Evolutionary conservation across 495 filamentous ascomycete genomes (phyloP), one percentile per base, ranked within the genome.

Genomic region (Lasiosphaeria hispida): DNA sequence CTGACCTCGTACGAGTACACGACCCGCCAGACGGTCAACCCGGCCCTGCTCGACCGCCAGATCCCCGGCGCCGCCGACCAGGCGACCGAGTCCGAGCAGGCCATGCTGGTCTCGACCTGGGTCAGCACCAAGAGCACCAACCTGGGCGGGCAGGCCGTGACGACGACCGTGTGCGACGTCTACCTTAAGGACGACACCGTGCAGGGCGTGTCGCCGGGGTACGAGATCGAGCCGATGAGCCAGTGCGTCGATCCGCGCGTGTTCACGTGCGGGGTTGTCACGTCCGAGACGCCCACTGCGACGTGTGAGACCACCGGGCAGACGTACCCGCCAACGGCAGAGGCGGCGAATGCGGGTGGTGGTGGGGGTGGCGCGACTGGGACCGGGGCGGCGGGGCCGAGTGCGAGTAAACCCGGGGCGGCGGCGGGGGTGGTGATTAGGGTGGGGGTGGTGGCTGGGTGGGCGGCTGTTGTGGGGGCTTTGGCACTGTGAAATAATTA

Each of bases 211-310:
- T 5, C 1, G n/a, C 19, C 19, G 36, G 15, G 19, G n/a, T 36
- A n/a, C 17, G 50, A 53, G 37, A 19, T 13, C 10, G 33, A 17
- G 35, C 35, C 41, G 2, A 17, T 40, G 13, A 40, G 36, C 35
- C 33, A 53, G 38, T 53, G 50, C 50, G 38, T 53, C 35, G 37
- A 53, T 23, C 50, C 50, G 36, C 50, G 50, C 38, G 50, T 17
- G 6, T 42, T 41, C 50, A 9, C 44, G n/a, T 48, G 44, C 44
- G 13, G 18, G 33, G 15, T 8, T 14, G 10, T 43, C 30, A 18
- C 33, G 18, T 15, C n/a, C 23, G 23, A 30, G 23, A 30, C 23
- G 23, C 23, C 23, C 23, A 30, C 23, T 2, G 23, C 23, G 23
- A 30, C 23, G 23, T 30, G 23, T 5, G 23, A 30, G 23, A 30